Percentiles rank a stretch among this genome's conserved stretches.
These are phyloP conservation scores for Verbascum thapsus DNA, from an alignment of 257 asterid genomes.

Conservation along the genomic window DNA sequence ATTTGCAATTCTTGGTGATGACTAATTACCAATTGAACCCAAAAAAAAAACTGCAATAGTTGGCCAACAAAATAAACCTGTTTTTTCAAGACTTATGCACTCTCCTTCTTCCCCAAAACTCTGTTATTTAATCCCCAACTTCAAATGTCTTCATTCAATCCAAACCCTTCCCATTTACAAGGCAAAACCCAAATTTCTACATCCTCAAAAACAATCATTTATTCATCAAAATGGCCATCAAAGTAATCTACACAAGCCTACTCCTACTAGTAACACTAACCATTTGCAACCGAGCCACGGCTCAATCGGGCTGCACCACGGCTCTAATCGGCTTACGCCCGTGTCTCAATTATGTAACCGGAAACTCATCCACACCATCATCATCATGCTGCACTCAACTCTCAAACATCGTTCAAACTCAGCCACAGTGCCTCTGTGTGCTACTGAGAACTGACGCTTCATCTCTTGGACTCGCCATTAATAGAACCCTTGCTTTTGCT, in stretches of 20 bases:
- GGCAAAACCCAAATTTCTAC: background rate
- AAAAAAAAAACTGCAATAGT: slow-evolving; percentile 2
- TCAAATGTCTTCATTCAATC: no score
- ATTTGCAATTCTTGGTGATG: no score
- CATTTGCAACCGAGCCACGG: slow-evolving; percentile 28
- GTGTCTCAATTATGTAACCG: slow-evolving; percentile 52
- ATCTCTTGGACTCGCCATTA: slow-evolving; percentile 44
- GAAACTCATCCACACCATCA: slow-evolving; percentile 54
- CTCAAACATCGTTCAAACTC: slow-evolving; percentile 37
- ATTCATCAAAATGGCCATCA: slow-evolving; percentile 32
- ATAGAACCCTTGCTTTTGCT: slow-evolving; percentile 53
- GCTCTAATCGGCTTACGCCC: slow-evolving; percentile 54
- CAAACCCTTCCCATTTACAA: no score
- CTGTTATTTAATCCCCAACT: no score
- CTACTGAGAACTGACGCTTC: slow-evolving; percentile 42
- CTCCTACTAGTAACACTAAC: no score
- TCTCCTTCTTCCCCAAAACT: no score
- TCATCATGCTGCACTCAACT: slow-evolving; percentile 60
- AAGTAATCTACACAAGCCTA: background rate
- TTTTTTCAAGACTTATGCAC: no score
- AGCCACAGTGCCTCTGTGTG: slow-evolving; percentile 58
- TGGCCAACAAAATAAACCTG: slow-evolving; percentile 44
- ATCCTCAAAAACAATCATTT: background rate
- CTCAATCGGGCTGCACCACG: slow-evolving; percentile 48
- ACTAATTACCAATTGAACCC: no score